Evolutionary conservation across 768 basidiomycete genomes (phyloP).

Genomic region (Hydnomerulius pinastri): DNA sequence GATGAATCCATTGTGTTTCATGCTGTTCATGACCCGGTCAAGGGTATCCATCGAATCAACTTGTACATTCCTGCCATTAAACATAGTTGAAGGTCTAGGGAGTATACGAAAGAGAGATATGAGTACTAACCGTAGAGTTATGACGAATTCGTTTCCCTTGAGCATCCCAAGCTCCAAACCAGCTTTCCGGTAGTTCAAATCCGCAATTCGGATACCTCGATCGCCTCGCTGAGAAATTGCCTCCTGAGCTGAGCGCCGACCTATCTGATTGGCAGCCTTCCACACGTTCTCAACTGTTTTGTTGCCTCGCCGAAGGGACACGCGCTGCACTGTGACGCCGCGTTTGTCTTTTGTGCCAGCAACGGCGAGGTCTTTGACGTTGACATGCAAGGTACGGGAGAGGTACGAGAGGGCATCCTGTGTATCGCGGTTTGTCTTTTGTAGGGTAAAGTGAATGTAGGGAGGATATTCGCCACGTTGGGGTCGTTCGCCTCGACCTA

Average conservation of each 20-base stretch:
- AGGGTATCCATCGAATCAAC: constrained; percentile 72
- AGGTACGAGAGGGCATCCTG: constrained; percentile 89
- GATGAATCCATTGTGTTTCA: constrained; percentile 89
- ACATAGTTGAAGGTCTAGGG: background rate
- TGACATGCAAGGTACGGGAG: constrained; percentile 74
- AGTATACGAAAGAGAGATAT: constrained; percentile 18
- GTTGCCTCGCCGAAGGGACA: constrained; percentile 74
- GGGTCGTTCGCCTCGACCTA: constrained; percentile 41
- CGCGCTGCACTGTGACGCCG: constrained; percentile 92
- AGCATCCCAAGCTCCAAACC: constrained; percentile 92
- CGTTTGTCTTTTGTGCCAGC: constrained; percentile 99
- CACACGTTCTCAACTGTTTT: constrained; percentile 85
- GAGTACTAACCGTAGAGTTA: constrained; percentile 75
- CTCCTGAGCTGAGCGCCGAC: constrained; percentile 55
- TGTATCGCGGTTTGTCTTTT: constrained; percentile 97
- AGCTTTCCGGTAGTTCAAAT: constrained; percentile 81
- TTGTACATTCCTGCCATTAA: constrained; percentile 71
- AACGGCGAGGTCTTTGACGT: constrained; percentile 79
- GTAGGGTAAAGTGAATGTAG: constrained; percentile 94
- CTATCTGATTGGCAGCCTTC: constrained; percentile 74
- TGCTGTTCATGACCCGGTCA: constrained; percentile 70
- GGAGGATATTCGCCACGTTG: constrained; percentile 73
- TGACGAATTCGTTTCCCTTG: constrained; percentile 93
- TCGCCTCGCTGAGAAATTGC: constrained; percentile 78
- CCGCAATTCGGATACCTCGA: constrained; percentile 84